Percentiles rank a stretch among this genome's conserved stretches.
These are phyloP conservation scores for Dipodascus albidus DNA, from an alignment of 805 yeast genomes.

Conservation along the genomic window DNA sequence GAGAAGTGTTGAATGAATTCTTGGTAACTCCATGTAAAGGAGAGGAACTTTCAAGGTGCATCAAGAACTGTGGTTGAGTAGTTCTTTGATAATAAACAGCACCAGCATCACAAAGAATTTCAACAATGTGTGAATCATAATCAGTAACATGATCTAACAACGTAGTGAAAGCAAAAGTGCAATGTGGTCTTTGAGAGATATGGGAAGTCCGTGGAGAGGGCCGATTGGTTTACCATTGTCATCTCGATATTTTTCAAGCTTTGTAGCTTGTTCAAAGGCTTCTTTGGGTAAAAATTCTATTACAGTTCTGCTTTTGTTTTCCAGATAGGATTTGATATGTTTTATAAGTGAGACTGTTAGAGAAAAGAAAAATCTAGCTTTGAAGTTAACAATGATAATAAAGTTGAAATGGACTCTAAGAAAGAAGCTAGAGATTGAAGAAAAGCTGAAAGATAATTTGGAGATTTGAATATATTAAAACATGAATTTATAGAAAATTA, in stretches of 20 bases:
- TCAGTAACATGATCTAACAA: constrained; percentile 28
- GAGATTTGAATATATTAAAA: too few relatives aligned
- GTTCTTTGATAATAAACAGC: constrained; percentile 47
- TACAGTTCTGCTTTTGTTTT: too few relatives aligned
- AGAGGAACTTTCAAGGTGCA: constrained; percentile 41
- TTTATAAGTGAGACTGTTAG: too few relatives aligned
- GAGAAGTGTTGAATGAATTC: constrained; percentile 33
- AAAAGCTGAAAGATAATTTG: too few relatives aligned
- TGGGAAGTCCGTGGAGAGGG: constrained; percentile 55
- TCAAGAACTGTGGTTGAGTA: constrained; percentile 42
- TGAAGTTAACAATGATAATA: too few relatives aligned
- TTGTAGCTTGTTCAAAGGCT: constrained; percentile 34
- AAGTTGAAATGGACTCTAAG: too few relatives aligned
- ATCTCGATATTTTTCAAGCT: constrained; percentile 39
- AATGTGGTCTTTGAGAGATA: constrained; percentile 29
- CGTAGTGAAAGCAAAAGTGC: neutral
- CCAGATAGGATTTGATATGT: too few relatives aligned
- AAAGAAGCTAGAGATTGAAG: too few relatives aligned
- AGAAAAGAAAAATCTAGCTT: too few relatives aligned
- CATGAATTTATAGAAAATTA: too few relatives aligned
- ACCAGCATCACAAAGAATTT: constrained; percentile 33
- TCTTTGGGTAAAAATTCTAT: constrained; percentile 21
- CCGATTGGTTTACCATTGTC: constrained; percentile 40
- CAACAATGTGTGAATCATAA: constrained; percentile 29
- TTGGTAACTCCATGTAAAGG: constrained; percentile 35